Percentiles rank a stretch among this genome's conserved stretches.
Evolutionary conservation across 805 yeast genomes (phyloP).

Genomic region (Kodamaea sagamina): DNA sequence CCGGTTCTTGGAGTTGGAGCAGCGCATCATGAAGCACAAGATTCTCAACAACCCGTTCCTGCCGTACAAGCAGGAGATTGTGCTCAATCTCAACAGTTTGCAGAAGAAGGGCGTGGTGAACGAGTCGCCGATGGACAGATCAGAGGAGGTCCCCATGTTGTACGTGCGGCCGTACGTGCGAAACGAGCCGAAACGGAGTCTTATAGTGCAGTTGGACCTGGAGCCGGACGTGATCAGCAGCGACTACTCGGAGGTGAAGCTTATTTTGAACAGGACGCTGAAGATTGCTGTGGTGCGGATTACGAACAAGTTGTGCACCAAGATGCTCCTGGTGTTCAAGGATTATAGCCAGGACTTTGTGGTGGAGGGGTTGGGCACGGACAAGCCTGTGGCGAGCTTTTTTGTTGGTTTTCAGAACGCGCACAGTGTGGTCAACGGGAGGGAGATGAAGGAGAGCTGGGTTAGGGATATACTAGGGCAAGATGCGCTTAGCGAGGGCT

Average conservation of each 20-base stretch:
- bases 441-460: constrained; percentile 38
- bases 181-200: constrained; percentile 33
- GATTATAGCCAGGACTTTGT: constrained; percentile 20
- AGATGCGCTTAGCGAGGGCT: constrained; percentile 3
- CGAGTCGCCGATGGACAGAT: constrained; percentile 19
- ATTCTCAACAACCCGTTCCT: constrained; percentile 54
- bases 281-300: constrained; percentile 29
- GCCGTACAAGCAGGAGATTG: constrained; percentile 54
- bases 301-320: constrained; percentile 25
- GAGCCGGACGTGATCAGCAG: constrained; percentile 12
- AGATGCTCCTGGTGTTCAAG: constrained; percentile 28
- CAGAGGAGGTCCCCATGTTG: constrained; percentile 24
- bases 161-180: constrained; percentile 37
- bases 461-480: constrained; percentile 27
- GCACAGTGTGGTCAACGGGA: constrained; percentile 35
- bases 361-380: constrained; percentile 19
- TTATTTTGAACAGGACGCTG: constrained; percentile 31
- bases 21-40: constrained; percentile 56
- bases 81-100: constrained; percentile 51
- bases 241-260: constrained; percentile 30
- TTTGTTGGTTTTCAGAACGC: constrained; percentile 31
- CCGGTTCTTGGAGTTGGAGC: constrained; percentile 74
- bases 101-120: constrained; percentile 37
- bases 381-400: constrained; percentile 21
- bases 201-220: constrained; percentile 35